A percentile compares a stretch with the other conserved stretches of the same genome.
Conservation (phyloP, 2,329 filamentous ascomycete genomes). For the Falciphora oryzae region DNA sequence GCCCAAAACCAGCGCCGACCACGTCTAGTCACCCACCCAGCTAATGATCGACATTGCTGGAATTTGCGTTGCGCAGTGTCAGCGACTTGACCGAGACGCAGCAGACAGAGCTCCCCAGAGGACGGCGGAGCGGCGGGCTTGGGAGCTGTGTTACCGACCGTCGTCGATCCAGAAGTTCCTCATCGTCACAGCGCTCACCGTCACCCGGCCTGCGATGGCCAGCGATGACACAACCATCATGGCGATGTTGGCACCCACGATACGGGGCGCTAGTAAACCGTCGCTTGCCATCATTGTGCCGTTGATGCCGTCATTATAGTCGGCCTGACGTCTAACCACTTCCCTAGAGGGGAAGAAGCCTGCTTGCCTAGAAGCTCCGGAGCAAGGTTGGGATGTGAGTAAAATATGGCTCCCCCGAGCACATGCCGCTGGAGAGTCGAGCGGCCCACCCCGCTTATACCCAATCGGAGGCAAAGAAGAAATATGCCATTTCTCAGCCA, state of each 20-base stretch:
- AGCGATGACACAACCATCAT: neutral
- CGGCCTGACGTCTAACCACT: neutral
- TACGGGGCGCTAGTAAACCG: neutral
- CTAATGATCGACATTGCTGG: neutral
- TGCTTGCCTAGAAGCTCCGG: neutral
- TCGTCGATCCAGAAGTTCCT: conserved; percentile 7
- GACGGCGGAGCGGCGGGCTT: no score
- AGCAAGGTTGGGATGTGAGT: no score
- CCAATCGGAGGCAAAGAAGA: neutral
- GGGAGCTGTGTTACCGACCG: neutral
- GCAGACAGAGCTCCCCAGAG: no score
- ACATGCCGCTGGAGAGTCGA: neutral
- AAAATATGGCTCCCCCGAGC: neutral
- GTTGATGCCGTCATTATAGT: neutral
- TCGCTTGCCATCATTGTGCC: neutral
- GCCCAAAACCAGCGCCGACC: no score
- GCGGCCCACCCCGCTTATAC: neutral
- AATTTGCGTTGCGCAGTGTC: neutral
- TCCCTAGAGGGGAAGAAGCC: neutral
- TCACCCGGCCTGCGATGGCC: conserved; percentile 4
- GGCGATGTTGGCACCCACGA: neutral
- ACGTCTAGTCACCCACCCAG: neutral
- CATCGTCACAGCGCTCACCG: neutral
- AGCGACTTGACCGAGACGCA: neutral
- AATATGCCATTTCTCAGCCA: neutral